Evolutionary conservation across 805 yeast genomes (phyloP).

Genomic region (Citeromyces matritensis): DNA sequence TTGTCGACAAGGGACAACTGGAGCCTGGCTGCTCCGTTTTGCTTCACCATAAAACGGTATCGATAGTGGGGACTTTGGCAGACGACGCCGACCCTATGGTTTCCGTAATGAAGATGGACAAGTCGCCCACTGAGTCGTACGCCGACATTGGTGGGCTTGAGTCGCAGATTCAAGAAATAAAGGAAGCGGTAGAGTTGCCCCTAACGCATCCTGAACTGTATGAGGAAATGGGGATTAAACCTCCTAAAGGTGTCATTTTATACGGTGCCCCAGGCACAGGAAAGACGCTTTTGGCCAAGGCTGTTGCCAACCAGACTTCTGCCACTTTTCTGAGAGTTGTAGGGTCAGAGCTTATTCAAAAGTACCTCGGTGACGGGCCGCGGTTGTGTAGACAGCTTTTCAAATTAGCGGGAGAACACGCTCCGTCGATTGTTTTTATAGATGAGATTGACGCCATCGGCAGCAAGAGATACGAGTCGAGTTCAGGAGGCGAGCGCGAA

Average conservation of each 20-base stretch:
- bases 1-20: slow-evolving; percentile 88
- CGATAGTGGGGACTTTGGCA: slow-evolving; percentile 94
- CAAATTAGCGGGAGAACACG: slow-evolving; percentile 92
- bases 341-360: slow-evolving; percentile 93
- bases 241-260: slow-evolving; percentile 94
- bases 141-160: slow-evolving; percentile 97
- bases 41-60: slow-evolving; percentile 88
- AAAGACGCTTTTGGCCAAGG: slow-evolving; percentile 88
- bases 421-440: slow-evolving; percentile 96
- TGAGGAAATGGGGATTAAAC: slow-evolving; percentile 98
- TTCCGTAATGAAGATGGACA: slow-evolving; percentile 93
- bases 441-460: slow-evolving; percentile 99
- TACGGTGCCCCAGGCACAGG: slow-evolving; percentile 99
- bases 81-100: slow-evolving; percentile 98
- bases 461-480: slow-evolving; percentile 87
- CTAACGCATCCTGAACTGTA: slow-evolving; percentile 92
- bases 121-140: slow-evolving; percentile 92
- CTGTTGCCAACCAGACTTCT: slow-evolving; percentile 95
- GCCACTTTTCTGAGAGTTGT: slow-evolving; percentile 94
- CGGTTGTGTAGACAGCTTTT: slow-evolving; percentile 86
- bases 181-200: slow-evolving; percentile 93
- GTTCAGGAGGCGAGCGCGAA: slow-evolving; percentile 93
- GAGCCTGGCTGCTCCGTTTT: slow-evolving; percentile 97
- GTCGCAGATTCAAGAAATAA: slow-evolving; percentile 91
- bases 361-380: slow-evolving; percentile 96